A percentile compares a stretch with the other conserved stretches of the same genome.
phyloP scores from a whole-genome alignment of 225 moss, liverwort and hornwort species.

The Physcomitrellopsis africana region DNA sequence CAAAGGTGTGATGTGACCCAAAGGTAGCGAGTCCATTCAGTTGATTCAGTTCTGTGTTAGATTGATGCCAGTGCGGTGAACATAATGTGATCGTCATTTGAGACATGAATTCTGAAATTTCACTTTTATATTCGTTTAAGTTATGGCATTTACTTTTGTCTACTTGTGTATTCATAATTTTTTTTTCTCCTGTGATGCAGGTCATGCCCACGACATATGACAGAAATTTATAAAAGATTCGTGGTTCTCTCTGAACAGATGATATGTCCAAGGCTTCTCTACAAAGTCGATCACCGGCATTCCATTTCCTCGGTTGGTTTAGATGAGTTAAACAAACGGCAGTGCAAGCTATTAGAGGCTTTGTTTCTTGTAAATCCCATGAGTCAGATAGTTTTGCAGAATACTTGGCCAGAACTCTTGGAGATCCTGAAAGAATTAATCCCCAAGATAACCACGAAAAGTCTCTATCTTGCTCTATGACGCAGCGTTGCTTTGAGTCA shows the following conservation, averaged over 20 bases:
- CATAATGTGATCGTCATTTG: constrained; percentile 7
- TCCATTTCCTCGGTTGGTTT: constrained; percentile 35
- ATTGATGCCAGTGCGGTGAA: not conserved
- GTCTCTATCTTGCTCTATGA: constrained; percentile 22
- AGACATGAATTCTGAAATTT: constrained; percentile 25
- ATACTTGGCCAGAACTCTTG: constrained; percentile 26
- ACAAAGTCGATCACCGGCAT: constrained; percentile 26
- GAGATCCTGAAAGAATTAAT: constrained; percentile 7
- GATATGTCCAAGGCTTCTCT: constrained; percentile 43
- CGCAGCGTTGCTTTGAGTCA: constrained; percentile 24
- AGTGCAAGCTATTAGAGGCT: constrained; percentile 31
- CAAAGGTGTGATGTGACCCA: constrained; percentile 9
- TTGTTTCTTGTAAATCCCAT: constrained; percentile 28
- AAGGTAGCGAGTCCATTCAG: constrained; percentile 3
- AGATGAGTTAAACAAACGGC: constrained; percentile 35
- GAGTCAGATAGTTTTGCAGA: constrained; percentile 32
- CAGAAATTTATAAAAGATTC: constrained; percentile 20
- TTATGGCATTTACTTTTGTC: constrained; percentile 15
- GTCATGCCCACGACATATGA: not conserved
- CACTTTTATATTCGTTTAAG: constrained; percentile 25
- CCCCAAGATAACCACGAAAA: constrained; percentile 13
- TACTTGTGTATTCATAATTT: not conserved
- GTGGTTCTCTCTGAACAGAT: constrained; percentile 37
- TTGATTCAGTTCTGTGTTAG: too few relatives aligned
- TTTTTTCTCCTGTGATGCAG: not conserved